These are phyloP conservation scores for Daphne laureola DNA, from an alignment of 441 rosid genomes.

Conservation along the genomic window DNA sequence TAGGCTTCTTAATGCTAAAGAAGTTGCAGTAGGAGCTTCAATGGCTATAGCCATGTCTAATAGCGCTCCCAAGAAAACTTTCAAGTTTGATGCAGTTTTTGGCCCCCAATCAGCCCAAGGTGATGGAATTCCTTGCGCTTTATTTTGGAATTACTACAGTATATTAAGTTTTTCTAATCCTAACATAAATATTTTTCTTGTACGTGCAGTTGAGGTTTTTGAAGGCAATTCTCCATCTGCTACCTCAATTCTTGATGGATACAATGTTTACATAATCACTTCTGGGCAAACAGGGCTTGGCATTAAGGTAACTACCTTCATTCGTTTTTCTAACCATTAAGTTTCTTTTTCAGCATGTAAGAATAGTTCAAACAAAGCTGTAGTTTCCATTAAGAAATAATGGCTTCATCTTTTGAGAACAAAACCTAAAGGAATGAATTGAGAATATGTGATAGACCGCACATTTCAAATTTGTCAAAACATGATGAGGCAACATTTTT, in stretches of 20 bases:
- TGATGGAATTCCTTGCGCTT: constrained; percentile 19
- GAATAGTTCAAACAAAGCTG: no score
- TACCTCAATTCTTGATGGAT: constrained; percentile 88
- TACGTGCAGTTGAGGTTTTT: constrained; percentile 64
- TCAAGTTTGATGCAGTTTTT: constrained; percentile 83
- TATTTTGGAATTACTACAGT: constrained; percentile 3
- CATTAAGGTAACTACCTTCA: no score
- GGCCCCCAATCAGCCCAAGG: constrained; percentile 86
- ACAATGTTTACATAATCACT: constrained; percentile 88
- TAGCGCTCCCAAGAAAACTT: constrained; percentile 67
- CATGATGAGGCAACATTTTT: no score
- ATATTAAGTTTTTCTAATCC: not conserved
- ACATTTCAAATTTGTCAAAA: no score
- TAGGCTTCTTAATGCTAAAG: constrained; percentile 72
- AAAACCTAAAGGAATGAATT: no score
- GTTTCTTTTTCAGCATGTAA: no score
- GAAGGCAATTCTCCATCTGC: constrained; percentile 85
- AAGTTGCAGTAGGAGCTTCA: constrained; percentile 48
- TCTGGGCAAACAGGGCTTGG: constrained; percentile 98
- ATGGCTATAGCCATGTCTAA: constrained; percentile 59
- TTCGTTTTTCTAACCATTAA: no score
- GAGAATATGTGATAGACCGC: no score
- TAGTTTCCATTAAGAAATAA: no score
- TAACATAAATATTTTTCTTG: constrained; percentile 9
- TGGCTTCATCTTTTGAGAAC: no score